Evolutionary conservation across 331 rosid genomes (phyloP).

Genomic region (Acacia concinna): DNA sequence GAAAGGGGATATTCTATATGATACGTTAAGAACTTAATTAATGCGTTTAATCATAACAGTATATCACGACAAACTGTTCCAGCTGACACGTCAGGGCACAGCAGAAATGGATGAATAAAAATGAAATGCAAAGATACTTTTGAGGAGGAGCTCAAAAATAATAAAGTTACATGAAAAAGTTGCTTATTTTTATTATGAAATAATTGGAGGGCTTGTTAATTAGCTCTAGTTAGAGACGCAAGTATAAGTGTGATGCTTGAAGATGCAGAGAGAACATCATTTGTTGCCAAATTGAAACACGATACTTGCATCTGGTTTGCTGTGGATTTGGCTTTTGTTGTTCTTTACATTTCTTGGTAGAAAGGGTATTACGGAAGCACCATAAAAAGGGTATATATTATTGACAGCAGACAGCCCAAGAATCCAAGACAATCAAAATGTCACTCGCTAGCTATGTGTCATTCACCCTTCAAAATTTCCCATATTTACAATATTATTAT

Average conservation of each 20-base stretch:
- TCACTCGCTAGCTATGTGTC: conserved; percentile 21
- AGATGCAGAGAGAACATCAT: conserved; percentile 44
- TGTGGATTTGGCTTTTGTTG: conserved; percentile 25
- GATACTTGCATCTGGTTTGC: conserved; percentile 20
- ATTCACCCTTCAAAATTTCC: conserved; percentile 37
- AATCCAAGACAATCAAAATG: conserved; percentile 19
- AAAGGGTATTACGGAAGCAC: not conserved
- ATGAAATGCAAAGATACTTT: not conserved
- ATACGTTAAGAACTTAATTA: no score
- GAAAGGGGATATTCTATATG: no score
- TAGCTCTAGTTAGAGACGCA: conserved; percentile 10
- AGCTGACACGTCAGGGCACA: not conserved
- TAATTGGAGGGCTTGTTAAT: not conserved
- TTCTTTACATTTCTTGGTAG: not conserved
- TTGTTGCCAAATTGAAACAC: conserved; percentile 45
- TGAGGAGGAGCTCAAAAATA: not conserved
- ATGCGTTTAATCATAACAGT: not conserved
- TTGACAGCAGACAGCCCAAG: not conserved
- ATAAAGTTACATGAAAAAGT: not conserved
- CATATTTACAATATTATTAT: conserved; percentile 31
- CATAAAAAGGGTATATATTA: not conserved
- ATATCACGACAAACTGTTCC: not conserved
- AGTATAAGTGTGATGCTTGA: conserved; percentile 28
- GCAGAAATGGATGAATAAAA: not conserved
- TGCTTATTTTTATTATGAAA: not conserved